Base-by-base conservation (phyloP, 2,329 filamentous ascomycete species). In the Xylaria hypoxylon region DNA sequence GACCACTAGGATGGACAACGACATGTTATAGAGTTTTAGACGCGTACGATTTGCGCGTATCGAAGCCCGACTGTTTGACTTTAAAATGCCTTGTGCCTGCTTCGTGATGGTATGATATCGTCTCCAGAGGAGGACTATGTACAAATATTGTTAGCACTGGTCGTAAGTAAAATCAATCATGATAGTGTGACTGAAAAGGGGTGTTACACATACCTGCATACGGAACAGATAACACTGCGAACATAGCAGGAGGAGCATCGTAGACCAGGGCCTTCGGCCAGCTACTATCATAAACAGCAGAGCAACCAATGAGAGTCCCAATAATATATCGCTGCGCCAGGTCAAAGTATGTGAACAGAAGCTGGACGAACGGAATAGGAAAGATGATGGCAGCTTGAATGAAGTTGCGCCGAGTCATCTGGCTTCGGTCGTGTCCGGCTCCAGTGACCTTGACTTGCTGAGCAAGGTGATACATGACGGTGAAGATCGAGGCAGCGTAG, bases 341-440 rank as follows among this genome's bases (percentile, higher is more conserved):
- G 15, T 84, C 76, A 19, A 85, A 83, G 73, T 81, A 85, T 0
- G 82, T 83, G 73, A 85, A 80, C 8, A 78, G 72, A 6, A 84
- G 62, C 76, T 88, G 84, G 40, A 87, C 33, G 15, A 86, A 8
- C 0, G 86, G 86, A 3, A 86, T 64, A 1, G 85, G 81, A 59
- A 89, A 87, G 67, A 89, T 85, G 77, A 88, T 81, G 67, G 85
- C 77, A 3, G 82, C 81, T 70, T 89, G 86, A 5, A 82, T 64
- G 8, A 84, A 63, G 59, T 80, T 81, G 24, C 81, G 79, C 0
- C 78, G 77, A 15, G 77, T 78, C 63, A 76, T 80, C 77, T 87
- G 85, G 3, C 66, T 70, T 19, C 74, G 68, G 1, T 79, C 80
- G 5, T 83, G 75, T 5, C 78, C 77, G 55, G 78, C 81, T 2